A percentile compares a stretch with the other conserved stretches of the same genome.
Evolutionary conservation across 2,329 filamentous ascomycete species (phyloP).

Genomic region (Colletotrichum sp.): DNA sequence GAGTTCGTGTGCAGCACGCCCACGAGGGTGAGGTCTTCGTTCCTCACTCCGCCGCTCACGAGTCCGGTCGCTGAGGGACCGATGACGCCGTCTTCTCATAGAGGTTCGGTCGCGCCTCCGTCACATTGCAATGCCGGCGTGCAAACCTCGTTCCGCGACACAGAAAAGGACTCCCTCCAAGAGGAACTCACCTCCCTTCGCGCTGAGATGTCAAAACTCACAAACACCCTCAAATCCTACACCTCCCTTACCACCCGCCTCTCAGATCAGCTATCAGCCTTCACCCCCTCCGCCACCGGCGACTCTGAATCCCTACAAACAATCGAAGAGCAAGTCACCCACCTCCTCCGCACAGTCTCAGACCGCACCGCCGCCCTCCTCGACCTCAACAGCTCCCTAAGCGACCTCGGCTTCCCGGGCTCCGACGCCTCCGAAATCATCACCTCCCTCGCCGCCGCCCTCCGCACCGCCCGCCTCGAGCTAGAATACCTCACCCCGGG

Average conservation of each 20-base stretch:
- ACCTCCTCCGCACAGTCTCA: slow-evolving; percentile 49
- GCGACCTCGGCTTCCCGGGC: slow-evolving; percentile 55
- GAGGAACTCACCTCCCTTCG: slow-evolving; percentile 54
- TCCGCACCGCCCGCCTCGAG: slow-evolving; percentile 63
- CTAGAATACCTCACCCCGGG: slow-evolving; percentile 67
- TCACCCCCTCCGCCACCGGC: slow-evolving; percentile 19
- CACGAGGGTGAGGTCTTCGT: slow-evolving; percentile 47
- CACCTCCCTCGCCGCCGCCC: slow-evolving; percentile 48
- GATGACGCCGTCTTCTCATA: slow-evolving; percentile 41
- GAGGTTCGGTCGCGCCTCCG: slow-evolving; percentile 19
- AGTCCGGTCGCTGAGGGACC: slow-evolving; percentile 43
- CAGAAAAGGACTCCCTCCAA: slow-evolving; percentile 45
- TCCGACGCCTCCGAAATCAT: slow-evolving; percentile 54
- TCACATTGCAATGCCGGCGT: slow-evolving; percentile 39
- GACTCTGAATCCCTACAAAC: slow-evolving; percentile 11
- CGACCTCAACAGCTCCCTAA: slow-evolving; percentile 50
- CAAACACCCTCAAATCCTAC: slow-evolving; percentile 52
- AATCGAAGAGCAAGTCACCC: slow-evolving; percentile 48
- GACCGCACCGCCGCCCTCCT: slow-evolving; percentile 54
- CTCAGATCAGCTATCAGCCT: slow-evolving; percentile 36
- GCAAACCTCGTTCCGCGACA: slow-evolving; percentile 47
- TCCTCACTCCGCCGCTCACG: slow-evolving; percentile 61
- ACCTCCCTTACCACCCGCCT: slow-evolving; percentile 44
- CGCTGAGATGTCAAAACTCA: slow-evolving; percentile 53
- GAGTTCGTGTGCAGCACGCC: slow-evolving; percentile 60